These are phyloP conservation scores for Xylaria acuta DNA, from an alignment of 495 filamentous ascomycete species.

Conservation along the genomic window DNA sequence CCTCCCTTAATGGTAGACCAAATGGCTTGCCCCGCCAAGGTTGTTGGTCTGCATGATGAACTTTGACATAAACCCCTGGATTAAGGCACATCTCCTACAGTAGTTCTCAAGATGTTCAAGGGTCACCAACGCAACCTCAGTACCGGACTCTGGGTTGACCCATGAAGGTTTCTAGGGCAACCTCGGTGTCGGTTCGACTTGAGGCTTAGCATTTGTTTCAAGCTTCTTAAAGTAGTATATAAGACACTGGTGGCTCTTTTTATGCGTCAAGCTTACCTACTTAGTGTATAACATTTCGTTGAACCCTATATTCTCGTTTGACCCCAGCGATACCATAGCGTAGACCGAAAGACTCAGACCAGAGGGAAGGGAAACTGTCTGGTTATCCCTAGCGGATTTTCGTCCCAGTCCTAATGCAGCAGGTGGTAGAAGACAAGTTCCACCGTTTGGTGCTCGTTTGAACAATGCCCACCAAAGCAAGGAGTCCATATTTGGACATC, in stretches of 20 bases:
- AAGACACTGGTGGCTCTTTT: neutral
- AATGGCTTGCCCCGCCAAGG: constrained; percentile 8
- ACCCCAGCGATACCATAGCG: neutral
- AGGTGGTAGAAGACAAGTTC: neutral
- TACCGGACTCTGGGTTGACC: neutral
- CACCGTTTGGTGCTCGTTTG: constrained; percentile 5
- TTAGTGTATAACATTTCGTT: neutral
- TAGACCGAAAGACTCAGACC: neutral
- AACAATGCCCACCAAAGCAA: neutral
- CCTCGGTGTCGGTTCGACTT: constrained; percentile 5
- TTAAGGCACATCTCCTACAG: neutral
- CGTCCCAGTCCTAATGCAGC: constrained; percentile 7
- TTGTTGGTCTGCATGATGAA: constrained; percentile 10
- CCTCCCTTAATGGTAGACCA: neutral
- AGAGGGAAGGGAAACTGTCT: constrained; percentile 12
- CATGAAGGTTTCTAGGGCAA: neutral
- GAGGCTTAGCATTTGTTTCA: constrained; percentile 10
- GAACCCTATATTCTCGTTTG: neutral
- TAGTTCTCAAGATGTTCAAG: neutral
- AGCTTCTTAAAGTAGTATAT: neutral
- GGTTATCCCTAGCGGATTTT: neutral
- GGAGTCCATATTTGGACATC: neutral
- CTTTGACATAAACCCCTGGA: neutral
- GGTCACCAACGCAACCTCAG: neutral
- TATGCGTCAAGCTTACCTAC: constrained; percentile 6